Conservation (phyloP, 2,329 filamentous ascomycete species). For the Colletotrichum filicis region DNA sequence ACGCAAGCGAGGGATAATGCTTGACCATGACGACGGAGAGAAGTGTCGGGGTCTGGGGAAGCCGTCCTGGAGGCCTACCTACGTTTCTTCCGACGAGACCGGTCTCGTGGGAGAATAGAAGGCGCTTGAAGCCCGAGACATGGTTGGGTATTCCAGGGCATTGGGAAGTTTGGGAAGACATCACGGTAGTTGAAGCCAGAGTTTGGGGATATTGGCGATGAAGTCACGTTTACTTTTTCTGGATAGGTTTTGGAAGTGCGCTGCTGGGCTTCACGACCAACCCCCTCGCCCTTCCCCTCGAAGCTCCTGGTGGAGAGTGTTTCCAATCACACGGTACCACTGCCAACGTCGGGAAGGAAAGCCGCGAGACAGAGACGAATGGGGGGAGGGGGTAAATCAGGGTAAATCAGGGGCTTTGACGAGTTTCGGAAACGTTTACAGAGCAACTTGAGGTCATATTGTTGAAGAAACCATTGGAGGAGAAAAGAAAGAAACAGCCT, state of each 20-base stretch:
- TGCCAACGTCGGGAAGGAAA: not conserved
- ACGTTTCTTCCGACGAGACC: no score
- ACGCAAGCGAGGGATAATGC: conserved; percentile 18
- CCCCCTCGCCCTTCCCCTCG: not conserved
- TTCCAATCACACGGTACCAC: not conserved
- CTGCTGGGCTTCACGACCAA: not conserved
- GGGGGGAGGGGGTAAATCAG: not conserved
- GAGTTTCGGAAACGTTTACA: not conserved
- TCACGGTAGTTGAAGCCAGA: not conserved
- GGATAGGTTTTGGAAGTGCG: not conserved
- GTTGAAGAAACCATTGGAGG: not conserved
- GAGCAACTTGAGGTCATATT: not conserved
- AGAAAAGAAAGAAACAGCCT: conserved; percentile 4
- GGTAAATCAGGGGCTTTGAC: not conserved
- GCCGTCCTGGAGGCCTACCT: not conserved
- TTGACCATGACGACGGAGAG: not conserved
- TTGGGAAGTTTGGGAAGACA: not conserved
- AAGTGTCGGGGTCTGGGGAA: not conserved
- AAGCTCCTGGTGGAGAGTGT: not conserved
- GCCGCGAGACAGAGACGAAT: not conserved
- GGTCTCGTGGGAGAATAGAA: no score
- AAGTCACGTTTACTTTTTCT: not conserved
- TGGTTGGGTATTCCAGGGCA: not conserved
- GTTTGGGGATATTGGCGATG: not conserved
- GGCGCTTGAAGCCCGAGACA: not conserved